Base-by-base conservation (phyloP, 495 filamentous ascomycete genomes). In the Patellaria atrata region DNA sequence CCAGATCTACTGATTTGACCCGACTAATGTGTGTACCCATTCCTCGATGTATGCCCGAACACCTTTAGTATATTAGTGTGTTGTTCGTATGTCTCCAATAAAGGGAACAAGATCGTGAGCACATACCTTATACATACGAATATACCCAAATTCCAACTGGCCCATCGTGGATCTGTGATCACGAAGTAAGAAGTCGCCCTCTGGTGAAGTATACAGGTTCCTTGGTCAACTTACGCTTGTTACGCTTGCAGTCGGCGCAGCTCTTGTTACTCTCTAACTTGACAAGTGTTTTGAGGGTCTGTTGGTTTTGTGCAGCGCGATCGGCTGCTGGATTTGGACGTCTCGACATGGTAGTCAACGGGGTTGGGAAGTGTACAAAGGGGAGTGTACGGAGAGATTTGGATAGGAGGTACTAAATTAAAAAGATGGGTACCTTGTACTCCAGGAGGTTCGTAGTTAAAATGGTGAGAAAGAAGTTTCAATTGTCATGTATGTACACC, bases 11-110 rank as follows among this genome's bases (percentile, higher is more conserved):
- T 3, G 85, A 94, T 56, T 96, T 96, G 51, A 97, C 91, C 55
- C 82, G 71, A 55, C 83, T 93, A 53, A 97, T 94, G 62, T 97
- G 89, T 27, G 89, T 96, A 50, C 89, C 89, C 84, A 97, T 94
- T 27, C 86, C 84, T 48, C 89, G 79, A 60, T 97, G 89, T 50
- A 97, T 94, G 44, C 89, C 89, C 6, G 91, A 96, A 56, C 89
- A 97, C 38, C 66, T 67, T 35, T 22, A 24, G n/a, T 21, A 24
- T 12, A 12, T 30, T 27, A 5, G 10, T 32, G 42, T 28, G 3
- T 23, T 18, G 28, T 46, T 31, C 24, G 16, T 22, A 22, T 27
- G 15, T 17, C 23, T 37, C 20, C 13, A 21, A 14, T 13, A 35
- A 35, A 19, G 27, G 13, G 21, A 34, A n/a, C n/a, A n/a, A n/a